These are phyloP conservation scores for Citrullus colocynthis DNA, from an alignment of 306 rosid genomes.

Conservation along the genomic window DNA sequence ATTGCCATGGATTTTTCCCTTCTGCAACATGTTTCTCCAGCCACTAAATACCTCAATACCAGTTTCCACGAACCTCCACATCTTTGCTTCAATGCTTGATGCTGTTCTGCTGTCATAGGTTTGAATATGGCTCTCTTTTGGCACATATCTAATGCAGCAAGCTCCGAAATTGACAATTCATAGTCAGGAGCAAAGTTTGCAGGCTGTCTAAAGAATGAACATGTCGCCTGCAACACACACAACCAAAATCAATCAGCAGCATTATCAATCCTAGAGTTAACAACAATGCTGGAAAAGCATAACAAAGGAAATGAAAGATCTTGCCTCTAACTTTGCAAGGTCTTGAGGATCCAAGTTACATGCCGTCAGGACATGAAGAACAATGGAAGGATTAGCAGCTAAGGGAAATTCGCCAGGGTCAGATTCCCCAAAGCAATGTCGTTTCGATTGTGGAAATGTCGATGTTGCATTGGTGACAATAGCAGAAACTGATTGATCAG, in stretches of 20 bases:
- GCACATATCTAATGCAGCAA: slow-evolving; percentile 92
- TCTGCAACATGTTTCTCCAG: slow-evolving; percentile 83
- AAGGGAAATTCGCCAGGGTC: slow-evolving; percentile 92
- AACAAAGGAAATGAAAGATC: slow-evolving; percentile 20
- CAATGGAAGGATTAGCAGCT: slow-evolving; percentile 79
- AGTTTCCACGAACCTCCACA: slow-evolving; percentile 98
- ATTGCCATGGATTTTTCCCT: slow-evolving; percentile 87
- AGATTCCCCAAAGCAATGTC: slow-evolving; percentile 75
- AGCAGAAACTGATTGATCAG: slow-evolving; percentile 70
- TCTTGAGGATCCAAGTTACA: slow-evolving; percentile 86
- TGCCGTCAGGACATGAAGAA: slow-evolving; percentile 83
- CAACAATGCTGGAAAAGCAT: not conserved
- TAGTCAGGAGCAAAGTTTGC: slow-evolving; percentile 78
- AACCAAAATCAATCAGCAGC: slow-evolving; percentile 31
- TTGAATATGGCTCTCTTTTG: slow-evolving; percentile 78
- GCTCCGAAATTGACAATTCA: slow-evolving; percentile 62
- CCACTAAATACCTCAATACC: slow-evolving; percentile 75
- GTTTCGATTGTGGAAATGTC: slow-evolving; percentile 60
- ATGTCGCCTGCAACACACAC: slow-evolving; percentile 73
- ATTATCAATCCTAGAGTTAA: slow-evolving; percentile 15
- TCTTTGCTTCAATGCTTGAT: slow-evolving; percentile 50
- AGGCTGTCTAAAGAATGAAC: slow-evolving; percentile 81
- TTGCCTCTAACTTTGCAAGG: slow-evolving; percentile 94
- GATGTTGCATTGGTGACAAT: slow-evolving; percentile 46
- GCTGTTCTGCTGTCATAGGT: slow-evolving; percentile 64